phyloP scores from a whole-genome alignment of 1,284 basidiomycete species.

The Cryptococcus hybrid region DNA sequence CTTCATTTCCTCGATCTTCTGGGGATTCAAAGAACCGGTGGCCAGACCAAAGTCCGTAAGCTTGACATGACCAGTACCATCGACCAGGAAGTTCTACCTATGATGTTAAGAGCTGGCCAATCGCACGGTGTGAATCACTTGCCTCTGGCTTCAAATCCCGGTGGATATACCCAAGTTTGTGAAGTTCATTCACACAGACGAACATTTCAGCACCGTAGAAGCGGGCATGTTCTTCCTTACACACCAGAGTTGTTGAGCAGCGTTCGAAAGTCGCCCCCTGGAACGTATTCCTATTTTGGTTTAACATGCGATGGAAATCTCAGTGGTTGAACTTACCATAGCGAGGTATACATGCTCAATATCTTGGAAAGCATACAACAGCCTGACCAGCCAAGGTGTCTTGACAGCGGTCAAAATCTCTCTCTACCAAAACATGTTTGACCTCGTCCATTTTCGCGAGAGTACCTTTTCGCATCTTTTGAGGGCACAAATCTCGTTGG shows the following conservation, averaged over 20 bases:
- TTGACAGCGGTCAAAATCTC: conserved; percentile 90
- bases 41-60: conserved; percentile 98
- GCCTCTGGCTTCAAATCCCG: conserved; percentile 98
- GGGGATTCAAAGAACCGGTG: conserved; percentile 93
- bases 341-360: conserved; percentile 84
- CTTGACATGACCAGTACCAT: conserved; percentile 94
- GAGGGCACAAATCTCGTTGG: conserved; percentile 88
- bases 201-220: conserved; percentile 99
- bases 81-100: conserved; percentile 90
- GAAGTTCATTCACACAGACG: conserved; percentile 81
- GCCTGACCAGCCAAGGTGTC: conserved; percentile 88
- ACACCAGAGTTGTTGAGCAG: conserved; percentile 94
- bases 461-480: conserved; percentile 95
- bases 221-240: conserved; percentile 86
- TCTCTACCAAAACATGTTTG: conserved; percentile 92
- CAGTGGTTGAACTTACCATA: conserved; percentile 58
- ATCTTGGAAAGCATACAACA: conserved; percentile 95
- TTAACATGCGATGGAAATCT: background rate
- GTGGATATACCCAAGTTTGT: conserved; percentile 95
- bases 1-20: conserved; percentile 90
- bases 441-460: conserved; percentile 93
- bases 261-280: conserved; percentile 95
- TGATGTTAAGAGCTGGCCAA: conserved; percentile 13
- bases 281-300: conserved; percentile 75
- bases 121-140: conserved; percentile 15